phyloP scores from a whole-genome alignment of 1,284 basidiomycete genomes.

The Sporisorium scitamineum region DNA sequence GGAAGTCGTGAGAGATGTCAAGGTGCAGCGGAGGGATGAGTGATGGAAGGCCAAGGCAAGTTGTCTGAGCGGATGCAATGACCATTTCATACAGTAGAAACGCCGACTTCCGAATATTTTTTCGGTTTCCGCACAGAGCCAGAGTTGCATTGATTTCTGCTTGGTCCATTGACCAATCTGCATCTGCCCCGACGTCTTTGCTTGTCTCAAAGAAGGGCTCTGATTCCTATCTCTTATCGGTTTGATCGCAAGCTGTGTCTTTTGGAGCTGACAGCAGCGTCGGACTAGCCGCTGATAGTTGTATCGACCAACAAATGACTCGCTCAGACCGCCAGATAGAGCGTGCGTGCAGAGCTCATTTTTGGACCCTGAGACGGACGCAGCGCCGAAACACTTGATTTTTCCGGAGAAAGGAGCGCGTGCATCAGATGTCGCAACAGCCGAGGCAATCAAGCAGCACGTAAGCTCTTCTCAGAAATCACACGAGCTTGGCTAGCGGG shows the following conservation, averaged over 20 bases:
- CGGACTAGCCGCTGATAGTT: not conserved
- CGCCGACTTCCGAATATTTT: conserved; percentile 5
- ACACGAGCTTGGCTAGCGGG: conserved; percentile 15
- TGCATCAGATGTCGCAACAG: not conserved
- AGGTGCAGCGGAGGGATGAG: not conserved
- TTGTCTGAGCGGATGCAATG: not conserved
- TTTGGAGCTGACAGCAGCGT: no score
- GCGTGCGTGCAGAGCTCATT: not conserved
- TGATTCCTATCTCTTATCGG: not conserved
- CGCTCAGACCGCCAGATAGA: no score
- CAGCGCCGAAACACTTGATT: not conserved
- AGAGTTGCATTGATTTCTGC: not conserved
- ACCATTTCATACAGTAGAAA: not conserved
- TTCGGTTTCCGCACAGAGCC: not conserved
- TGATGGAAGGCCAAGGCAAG: not conserved
- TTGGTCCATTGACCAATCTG: not conserved
- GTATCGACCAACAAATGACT: no score
- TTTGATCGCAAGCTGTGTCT: not conserved
- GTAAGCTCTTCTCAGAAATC: conserved; percentile 17
- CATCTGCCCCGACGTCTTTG: not conserved
- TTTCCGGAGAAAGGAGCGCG: not conserved
- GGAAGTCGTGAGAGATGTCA: not conserved
- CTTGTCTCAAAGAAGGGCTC: not conserved
- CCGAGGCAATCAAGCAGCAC: conserved; percentile 4
- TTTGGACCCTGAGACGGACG: conserved; percentile 6